Percentiles rank a stretch among this genome's conserved stretches.
Evolutionary conservation across 2,329 filamentous ascomycete species (phyloP).

Genomic region (Drechmeria coniospora): DNA sequence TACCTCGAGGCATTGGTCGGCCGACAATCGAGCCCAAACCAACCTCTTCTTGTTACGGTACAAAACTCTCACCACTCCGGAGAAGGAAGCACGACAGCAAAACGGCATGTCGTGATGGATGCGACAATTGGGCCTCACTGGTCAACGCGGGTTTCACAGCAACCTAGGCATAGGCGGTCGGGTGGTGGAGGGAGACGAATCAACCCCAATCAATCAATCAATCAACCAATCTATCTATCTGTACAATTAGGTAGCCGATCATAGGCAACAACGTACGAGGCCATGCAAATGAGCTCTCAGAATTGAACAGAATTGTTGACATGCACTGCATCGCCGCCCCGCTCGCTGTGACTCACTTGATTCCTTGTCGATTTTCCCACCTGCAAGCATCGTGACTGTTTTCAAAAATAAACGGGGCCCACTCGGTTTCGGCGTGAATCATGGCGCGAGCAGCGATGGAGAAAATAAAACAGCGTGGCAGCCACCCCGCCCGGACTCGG

Average conservation of each 20-base stretch:
- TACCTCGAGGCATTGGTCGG: conserved; percentile 13
- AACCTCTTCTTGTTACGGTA: conserved; percentile 3
- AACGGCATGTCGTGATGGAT: conserved; percentile 4
- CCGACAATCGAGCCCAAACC: conserved; percentile 8
- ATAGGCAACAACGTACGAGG: too few relatives aligned
- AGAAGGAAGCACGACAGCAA: conserved; percentile 1
- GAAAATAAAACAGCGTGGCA: too few relatives aligned
- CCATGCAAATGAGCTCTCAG: too few relatives aligned
- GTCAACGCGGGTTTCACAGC: too few relatives aligned
- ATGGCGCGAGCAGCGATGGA: too few relatives aligned
- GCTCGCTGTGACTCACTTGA: not conserved
- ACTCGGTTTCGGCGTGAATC: conserved; percentile 3
- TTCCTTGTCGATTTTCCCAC: not conserved
- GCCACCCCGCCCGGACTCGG: too few relatives aligned
- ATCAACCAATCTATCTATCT: too few relatives aligned
- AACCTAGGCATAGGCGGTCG: too few relatives aligned
- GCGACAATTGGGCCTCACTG: too few relatives aligned
- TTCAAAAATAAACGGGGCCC: too few relatives aligned
- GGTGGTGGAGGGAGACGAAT: too few relatives aligned
- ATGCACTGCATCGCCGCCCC: not conserved
- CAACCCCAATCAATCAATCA: too few relatives aligned
- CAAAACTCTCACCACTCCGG: conserved; percentile 5
- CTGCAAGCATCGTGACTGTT: conserved; percentile 1
- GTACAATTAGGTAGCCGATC: not conserved
- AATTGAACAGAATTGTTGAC: conserved; percentile 4